Percentiles rank a stretch among this genome's conserved stretches.
Evolutionary conservation across 371 early-diverging fungal genomes (phyloP).

Genomic region (Blyttiomyces sp.): DNA sequence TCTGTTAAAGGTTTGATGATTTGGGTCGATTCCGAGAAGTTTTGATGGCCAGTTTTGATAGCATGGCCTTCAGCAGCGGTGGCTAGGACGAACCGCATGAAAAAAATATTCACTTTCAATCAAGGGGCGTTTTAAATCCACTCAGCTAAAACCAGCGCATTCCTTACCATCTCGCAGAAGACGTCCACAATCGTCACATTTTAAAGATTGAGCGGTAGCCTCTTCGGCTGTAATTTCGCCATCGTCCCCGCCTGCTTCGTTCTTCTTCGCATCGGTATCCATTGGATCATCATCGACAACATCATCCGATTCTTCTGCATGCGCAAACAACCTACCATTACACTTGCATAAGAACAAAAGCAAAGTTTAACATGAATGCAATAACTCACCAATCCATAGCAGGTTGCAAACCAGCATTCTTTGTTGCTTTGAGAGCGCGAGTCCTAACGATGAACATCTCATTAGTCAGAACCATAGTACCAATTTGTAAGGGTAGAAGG

Average conservation of each 20-base stretch:
- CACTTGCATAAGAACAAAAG: too few species aligned
- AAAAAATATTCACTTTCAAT: too few species aligned
- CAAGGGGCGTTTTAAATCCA: too few species aligned
- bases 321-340: conserved; percentile 76
- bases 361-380: too few species aligned
- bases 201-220: conserved; percentile 57
- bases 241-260: conserved; percentile 12
- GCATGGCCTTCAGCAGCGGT: conserved; percentile 81
- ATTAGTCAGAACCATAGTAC: too few species aligned
- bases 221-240: conserved; percentile 65
- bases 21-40: conserved; percentile 83
- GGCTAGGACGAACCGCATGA: too few species aligned
- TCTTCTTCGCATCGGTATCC: conserved; percentile 32
- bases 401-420: conserved; percentile 77
- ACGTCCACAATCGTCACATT: conserved; percentile 85
- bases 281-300: conserved; percentile 62
- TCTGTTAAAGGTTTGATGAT: conserved; percentile 82
- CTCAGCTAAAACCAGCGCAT: too few species aligned
- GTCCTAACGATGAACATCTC: too few species aligned
- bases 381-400: conserved; percentile 82
- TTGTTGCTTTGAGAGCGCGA: conserved; percentile 71
- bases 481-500: too few species aligned
- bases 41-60: conserved; percentile 72
- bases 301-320: conserved; percentile 74
- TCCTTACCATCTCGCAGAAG: conserved; percentile 70